A percentile compares a stretch with the other conserved stretches of the same genome.
Evolutionary conservation across 306 rosid genomes (phyloP).

Genomic region (Datisca glomerata): DNA sequence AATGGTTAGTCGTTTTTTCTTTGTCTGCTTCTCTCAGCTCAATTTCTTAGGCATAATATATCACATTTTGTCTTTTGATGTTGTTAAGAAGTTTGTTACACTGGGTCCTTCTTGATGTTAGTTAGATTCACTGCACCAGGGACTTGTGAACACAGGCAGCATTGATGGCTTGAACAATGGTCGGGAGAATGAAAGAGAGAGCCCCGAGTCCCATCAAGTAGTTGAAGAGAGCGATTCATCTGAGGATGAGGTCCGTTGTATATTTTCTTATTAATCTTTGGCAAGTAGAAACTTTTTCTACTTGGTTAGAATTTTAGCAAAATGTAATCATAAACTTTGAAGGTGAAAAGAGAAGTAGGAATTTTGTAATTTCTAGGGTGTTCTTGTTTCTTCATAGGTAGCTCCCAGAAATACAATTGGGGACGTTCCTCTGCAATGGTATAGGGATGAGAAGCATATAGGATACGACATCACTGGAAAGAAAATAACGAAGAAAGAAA

Average conservation of each 20-base stretch:
- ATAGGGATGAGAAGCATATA: constrained; percentile 74
- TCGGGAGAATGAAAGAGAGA: constrained; percentile 19
- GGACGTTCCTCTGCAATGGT: constrained; percentile 81
- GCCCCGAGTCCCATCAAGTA: constrained; percentile 31
- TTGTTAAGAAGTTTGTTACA: neutral
- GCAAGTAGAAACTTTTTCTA: neutral
- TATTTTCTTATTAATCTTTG: neutral
- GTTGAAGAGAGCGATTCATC: constrained; percentile 84
- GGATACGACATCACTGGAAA: constrained; percentile 80
- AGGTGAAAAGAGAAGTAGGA: neutral
- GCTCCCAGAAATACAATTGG: constrained; percentile 83
- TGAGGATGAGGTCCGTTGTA: constrained; percentile 72
- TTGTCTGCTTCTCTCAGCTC: neutral
- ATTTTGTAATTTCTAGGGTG: neutral
- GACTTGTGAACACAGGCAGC: constrained; percentile 4
- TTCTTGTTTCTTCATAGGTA: constrained; percentile 30
- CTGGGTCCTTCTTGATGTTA: neutral
- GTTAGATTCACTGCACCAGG: constrained; percentile 31
- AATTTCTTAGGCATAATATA: no score
- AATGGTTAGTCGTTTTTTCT: neutral
- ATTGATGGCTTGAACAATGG: constrained; percentile 8
- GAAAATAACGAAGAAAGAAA: constrained; percentile 71
- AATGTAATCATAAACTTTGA: neutral
- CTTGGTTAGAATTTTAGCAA: neutral
- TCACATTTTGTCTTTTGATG: neutral